Base-by-base conservation (phyloP, 805 yeast genomes). In the Spathaspora arborariae region DNA sequence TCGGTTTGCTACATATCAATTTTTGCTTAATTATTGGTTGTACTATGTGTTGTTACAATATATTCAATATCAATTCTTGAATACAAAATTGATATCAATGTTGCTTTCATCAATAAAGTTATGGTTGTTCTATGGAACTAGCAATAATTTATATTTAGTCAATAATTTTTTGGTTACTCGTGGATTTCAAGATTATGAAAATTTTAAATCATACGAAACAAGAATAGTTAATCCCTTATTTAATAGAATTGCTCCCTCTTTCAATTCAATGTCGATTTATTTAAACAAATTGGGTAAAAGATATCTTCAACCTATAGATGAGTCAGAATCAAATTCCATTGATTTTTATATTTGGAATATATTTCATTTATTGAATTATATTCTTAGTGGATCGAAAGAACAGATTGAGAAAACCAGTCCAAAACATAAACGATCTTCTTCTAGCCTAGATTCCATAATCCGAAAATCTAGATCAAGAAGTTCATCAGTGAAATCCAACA, bases 11-110 rank as follows among this genome's bases (percentile, higher is more conserved):
- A 37, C 49, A 22, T 47, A 45, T 36, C 51, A 45, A 37, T 45
- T 43, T 30, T 26, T 50, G 13, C 16, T 50, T 26, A 50, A 50
- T 42, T 50, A 50, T 30, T 50, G 52, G 52, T 13, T 49, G 13
- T 49, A 46, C 41, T 46, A 46, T 39, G 36, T 44, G 2, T 2
- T 34, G 3, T 16, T 49, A 4, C 47, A 44, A 22, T 46, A 18
- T 35, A 22, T 46, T 13, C 39, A 39, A 22, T 16, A 39, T 18
- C 22, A 16, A 2, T 22, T 41, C 9, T 13, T 46, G 5, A 10
- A 16, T 6, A 20, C 30, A 8, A 10, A 24, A 19, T 10, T 20
- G 16, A 10, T 45, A 5, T 20, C 36, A 8, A 7, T n/a, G 9
- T 18, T 20, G 13, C 3, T 36, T 11, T 18, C 21, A 6, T 4